phyloP scores from a whole-genome alignment of 2,329 filamentous ascomycete genomes.

The Penicillium janthinellum region DNA sequence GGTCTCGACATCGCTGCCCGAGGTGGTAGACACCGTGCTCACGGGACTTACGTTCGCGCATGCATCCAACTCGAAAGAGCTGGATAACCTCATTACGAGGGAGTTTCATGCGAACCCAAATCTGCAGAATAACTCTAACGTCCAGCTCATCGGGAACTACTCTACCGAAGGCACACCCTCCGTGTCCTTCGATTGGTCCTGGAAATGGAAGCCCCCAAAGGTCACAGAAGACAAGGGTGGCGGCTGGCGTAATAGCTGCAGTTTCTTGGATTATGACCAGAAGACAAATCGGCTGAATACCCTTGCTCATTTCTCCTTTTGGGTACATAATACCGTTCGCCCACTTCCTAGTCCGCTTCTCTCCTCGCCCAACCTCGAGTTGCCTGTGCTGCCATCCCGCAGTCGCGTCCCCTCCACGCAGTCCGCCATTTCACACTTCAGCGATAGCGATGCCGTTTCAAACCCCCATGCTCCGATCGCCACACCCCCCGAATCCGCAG shows the following conservation, averaged over 20 bases:
- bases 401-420: slow-evolving; percentile 83
- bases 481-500: slow-evolving; percentile 36
- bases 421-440: slow-evolving; percentile 80
- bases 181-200: slow-evolving; percentile 90
- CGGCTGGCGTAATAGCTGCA: slow-evolving; percentile 95
- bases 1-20: slow-evolving; percentile 54
- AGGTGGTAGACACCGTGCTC: slow-evolving; percentile 70
- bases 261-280: slow-evolving; percentile 96
- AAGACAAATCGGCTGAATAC: slow-evolving; percentile 86
- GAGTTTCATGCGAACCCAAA: slow-evolving; percentile 98
- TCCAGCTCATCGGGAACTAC: slow-evolving; percentile 91
- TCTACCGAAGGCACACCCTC: slow-evolving; percentile 79
- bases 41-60: slow-evolving; percentile 91
- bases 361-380: slow-evolving; percentile 71
- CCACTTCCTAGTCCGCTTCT: slow-evolving; percentile 58
- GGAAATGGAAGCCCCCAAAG: slow-evolving; percentile 96
- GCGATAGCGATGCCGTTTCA: slow-evolving; percentile 62
- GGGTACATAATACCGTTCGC: slow-evolving; percentile 71
- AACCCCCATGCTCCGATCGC: slow-evolving; percentile 33
- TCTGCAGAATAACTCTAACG: slow-evolving; percentile 94
- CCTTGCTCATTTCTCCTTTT: slow-evolving; percentile 90
- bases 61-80: slow-evolving; percentile 79
- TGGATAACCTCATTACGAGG: slow-evolving; percentile 89
- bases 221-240: slow-evolving; percentile 76
- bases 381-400: slow-evolving; percentile 72